Evolutionary conservation across 345 rosid genomes (phyloP).

Genomic region (Clarkia xantiana): DNA sequence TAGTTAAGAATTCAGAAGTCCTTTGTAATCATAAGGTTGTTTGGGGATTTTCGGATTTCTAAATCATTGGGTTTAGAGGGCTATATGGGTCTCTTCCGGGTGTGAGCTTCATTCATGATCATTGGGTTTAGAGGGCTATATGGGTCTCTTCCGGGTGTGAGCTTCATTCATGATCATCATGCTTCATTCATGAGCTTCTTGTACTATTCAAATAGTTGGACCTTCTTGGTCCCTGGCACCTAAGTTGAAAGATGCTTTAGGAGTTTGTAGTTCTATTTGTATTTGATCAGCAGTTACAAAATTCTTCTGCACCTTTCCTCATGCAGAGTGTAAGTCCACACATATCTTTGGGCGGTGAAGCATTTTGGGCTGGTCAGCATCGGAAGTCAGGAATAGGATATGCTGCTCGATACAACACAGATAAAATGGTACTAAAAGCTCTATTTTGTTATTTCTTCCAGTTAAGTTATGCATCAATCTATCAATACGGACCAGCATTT

Average conservation of each 20-base stretch:
- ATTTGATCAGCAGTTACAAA: too few relatives aligned
- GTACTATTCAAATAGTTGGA: too few relatives aligned
- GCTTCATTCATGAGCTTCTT: too few relatives aligned
- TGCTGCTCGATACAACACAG: slow-evolving; percentile 83
- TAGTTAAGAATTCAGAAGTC: background rate
- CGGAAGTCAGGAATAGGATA: slow-evolving; percentile 91
- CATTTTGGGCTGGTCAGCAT: slow-evolving; percentile 95
- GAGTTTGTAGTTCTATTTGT: too few relatives aligned
- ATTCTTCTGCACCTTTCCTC: slow-evolving; percentile 1
- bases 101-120: background rate
- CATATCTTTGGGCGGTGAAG: slow-evolving; percentile 83
- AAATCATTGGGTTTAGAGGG: background rate
- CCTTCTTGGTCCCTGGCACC: too few relatives aligned
- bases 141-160: background rate
- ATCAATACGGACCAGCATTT: too few relatives aligned
- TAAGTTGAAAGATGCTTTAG: too few relatives aligned
- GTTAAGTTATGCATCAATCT: background rate
- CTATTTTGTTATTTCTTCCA: background rate
- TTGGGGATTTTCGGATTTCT: too few relatives aligned
- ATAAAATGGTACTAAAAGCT: slow-evolving; percentile 58
- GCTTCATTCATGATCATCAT: too few relatives aligned
- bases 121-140: background rate
- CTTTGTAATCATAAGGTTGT: too few relatives aligned
- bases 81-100: background rate
- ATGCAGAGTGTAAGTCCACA: slow-evolving; percentile 64